These are phyloP conservation scores for Tripidium arundinaceum DNA, from an alignment of 202 grass and related monocot species.

Conservation along the genomic window DNA sequence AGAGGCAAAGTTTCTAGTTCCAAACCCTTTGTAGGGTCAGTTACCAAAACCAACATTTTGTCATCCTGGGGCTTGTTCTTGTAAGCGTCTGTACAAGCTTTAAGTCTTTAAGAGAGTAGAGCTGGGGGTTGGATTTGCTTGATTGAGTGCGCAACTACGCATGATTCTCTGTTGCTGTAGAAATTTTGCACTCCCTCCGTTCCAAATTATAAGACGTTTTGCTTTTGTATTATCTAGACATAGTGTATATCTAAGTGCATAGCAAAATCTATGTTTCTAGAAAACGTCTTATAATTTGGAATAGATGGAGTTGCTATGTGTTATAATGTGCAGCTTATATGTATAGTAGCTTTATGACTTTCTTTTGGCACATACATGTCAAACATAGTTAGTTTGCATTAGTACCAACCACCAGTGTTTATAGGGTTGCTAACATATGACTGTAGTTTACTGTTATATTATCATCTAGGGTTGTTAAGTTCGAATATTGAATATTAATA, in stretches of 20 bases:
- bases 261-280: no score
- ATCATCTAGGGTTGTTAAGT: conserved; percentile 31
- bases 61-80: neutral
- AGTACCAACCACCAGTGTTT: no score
- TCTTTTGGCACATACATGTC: no score
- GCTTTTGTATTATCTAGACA: no score
- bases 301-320: no score
- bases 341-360: neutral
- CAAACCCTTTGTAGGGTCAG: neutral
- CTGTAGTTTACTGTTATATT: conserved; percentile 14
- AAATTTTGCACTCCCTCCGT: no score
- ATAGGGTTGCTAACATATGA: no score
- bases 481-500: conserved; percentile 75
- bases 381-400: no score
- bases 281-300: no score
- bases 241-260: no score
- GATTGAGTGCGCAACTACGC: neutral
- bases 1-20: neutral
- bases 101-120: neutral
- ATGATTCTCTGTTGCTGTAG: neutral
- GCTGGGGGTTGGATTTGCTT: neutral
- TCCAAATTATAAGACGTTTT: no score
- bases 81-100: neutral
- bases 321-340: neutral
- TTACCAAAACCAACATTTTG: neutral